phyloP scores from a whole-genome alignment of 108 stramenopile genomes.

The Mediolabrus comicus region DNA sequence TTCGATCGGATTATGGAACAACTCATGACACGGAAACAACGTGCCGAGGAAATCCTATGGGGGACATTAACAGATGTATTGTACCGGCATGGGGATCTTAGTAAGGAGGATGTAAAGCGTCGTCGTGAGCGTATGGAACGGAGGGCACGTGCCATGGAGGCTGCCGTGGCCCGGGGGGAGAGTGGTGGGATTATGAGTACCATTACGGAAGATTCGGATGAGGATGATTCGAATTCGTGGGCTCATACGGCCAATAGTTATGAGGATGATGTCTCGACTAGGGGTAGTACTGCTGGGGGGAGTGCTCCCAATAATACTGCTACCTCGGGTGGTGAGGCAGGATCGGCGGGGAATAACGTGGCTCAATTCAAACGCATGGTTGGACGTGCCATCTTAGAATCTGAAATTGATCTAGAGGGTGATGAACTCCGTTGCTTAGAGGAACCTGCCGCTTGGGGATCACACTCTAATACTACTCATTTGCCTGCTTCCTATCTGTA shows the following conservation, averaged over 20 bases:
- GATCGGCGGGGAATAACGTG: not conserved
- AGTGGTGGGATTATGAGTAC: conserved; percentile 11
- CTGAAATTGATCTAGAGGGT: conserved; percentile 80
- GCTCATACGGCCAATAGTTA: conserved; percentile 33
- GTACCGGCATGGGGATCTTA: conserved; percentile 49
- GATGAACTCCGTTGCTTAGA: conserved; percentile 82
- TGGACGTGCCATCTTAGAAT: conserved; percentile 63
- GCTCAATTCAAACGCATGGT: conserved; percentile 52
- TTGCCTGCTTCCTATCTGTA: conserved; percentile 37
- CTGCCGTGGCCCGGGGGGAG: conserved; percentile 15
- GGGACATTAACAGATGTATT: conserved; percentile 73
- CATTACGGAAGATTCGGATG: conserved; percentile 36
- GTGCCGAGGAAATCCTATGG: conserved; percentile 86
- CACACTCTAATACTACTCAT: conserved; percentile 11
- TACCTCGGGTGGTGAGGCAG: not conserved
- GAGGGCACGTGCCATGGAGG: conserved; percentile 29
- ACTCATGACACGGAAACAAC: conserved; percentile 80
- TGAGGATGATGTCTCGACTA: conserved; percentile 38
- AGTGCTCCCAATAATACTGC: not conserved
- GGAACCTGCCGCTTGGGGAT: conserved; percentile 37
- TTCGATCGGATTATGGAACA: conserved; percentile 83
- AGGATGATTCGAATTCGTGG: conserved; percentile 36
- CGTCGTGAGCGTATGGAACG: conserved; percentile 31
- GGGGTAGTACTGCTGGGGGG: conserved; percentile 1
- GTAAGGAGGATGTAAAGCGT: conserved; percentile 22